phyloP scores from a whole-genome alignment of 2,329 filamentous ascomycete species.

The Ophiosphaerella korrae region DNA sequence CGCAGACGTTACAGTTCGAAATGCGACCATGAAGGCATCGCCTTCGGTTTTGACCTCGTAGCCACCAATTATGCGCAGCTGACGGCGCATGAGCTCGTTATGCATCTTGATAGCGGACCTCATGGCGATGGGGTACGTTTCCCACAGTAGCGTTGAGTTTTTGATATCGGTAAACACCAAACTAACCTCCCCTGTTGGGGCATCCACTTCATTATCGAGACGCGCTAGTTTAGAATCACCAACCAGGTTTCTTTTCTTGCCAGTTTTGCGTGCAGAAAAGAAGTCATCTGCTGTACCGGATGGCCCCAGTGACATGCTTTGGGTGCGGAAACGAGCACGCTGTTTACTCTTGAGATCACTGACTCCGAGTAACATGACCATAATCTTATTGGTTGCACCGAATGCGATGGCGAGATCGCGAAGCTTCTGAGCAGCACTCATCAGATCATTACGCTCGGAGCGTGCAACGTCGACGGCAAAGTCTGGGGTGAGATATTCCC shows the following conservation, averaged over 20 bases:
- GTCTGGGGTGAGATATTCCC: conserved; percentile 90
- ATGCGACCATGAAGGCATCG: conserved; percentile 99
- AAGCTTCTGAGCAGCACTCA: conserved; percentile 93
- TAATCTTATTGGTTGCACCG: conserved; percentile 90
- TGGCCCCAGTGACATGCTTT: conserved; percentile 84
- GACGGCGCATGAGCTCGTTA: conserved; percentile 94
- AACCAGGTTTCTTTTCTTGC: conserved; percentile 65
- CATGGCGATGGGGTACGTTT: conserved; percentile 94
- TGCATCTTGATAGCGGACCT: conserved; percentile 95
- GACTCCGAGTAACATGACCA: conserved; percentile 98
- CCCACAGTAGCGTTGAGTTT: conserved; percentile 95
- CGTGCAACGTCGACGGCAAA: conserved; percentile 90
- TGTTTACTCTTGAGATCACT: conserved; percentile 87
- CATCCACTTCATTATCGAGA: conserved; percentile 87
- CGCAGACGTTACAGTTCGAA: conserved; percentile 92
- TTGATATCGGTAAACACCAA: conserved; percentile 99
- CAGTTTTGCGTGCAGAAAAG: conserved; percentile 61
- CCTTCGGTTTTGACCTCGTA: conserved; percentile 99
- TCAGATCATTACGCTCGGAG: conserved; percentile 84
- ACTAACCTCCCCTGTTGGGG: conserved; percentile 86
- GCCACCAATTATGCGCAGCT: conserved; percentile 89
- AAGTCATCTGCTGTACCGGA: conserved; percentile 75
- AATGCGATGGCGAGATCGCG: conserved; percentile 95
- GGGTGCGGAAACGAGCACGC: conserved; percentile 73
- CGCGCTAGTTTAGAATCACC: conserved; percentile 86